Evolutionary conservation across 495 filamentous ascomycete genomes (phyloP).

Genomic region (Penicillium coffeae): DNA sequence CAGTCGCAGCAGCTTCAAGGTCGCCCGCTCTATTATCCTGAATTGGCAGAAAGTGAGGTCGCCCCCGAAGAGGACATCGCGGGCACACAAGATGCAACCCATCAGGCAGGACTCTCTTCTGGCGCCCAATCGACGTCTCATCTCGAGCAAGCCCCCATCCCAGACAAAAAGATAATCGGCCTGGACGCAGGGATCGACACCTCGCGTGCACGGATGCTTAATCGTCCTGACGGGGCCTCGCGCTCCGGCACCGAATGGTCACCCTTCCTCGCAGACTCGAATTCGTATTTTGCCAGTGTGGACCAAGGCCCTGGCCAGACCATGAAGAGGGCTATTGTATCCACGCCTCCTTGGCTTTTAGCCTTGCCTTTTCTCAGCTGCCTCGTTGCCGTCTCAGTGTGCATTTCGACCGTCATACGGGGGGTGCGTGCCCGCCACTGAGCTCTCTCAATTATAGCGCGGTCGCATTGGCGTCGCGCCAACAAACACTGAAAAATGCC

Average conservation of each 20-base stretch:
- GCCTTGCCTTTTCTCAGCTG: slow-evolving; percentile 7
- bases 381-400: slow-evolving; percentile 8
- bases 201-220: slow-evolving; percentile 7
- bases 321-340: too few species aligned
- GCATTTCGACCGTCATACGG: slow-evolving; percentile 12
- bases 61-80: too few species aligned
- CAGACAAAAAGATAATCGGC: slow-evolving; percentile 8
- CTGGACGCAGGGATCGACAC: slow-evolving; percentile 17
- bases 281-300: background rate
- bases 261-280: background rate
- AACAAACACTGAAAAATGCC: too few species aligned
- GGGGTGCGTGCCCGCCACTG: slow-evolving; percentile 13
- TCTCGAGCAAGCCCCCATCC: background rate
- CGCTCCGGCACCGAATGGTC: slow-evolving; percentile 4
- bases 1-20: too few species aligned
- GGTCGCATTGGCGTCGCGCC: background rate
- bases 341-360: background rate
- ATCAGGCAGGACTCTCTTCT: too few species aligned
- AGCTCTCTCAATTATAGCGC: background rate
- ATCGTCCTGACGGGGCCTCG: slow-evolving; percentile 5
- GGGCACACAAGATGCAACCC: too few species aligned
- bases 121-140: too few species aligned
- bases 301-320: background rate
- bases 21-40: too few species aligned
- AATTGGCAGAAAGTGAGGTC: too few species aligned